phyloP scores from a whole-genome alignment of 1,139 yeast species.

The Hyphopichia burtonii region DNA sequence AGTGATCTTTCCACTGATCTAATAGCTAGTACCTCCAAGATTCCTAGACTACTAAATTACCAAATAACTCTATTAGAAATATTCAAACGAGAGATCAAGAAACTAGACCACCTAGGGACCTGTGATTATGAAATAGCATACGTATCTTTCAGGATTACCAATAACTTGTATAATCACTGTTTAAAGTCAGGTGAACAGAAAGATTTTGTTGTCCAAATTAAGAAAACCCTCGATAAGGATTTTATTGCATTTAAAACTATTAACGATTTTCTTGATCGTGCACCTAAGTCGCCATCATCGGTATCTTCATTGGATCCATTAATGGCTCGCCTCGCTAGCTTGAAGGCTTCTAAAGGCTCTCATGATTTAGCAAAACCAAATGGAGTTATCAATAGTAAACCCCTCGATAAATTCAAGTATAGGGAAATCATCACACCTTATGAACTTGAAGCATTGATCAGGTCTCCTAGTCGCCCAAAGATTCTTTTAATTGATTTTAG shows the following conservation, averaged over 20 bases:
- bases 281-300: background rate
- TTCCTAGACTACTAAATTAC: constrained; percentile 20
- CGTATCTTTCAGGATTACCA: constrained; percentile 16
- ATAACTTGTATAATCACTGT: constrained; percentile 14
- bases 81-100: constrained; percentile 30
- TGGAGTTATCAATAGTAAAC: background rate
- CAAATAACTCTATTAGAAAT: constrained; percentile 36
- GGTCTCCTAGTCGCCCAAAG: constrained; percentile 9
- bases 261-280: background rate
- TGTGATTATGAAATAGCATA: constrained; percentile 11
- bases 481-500: constrained; percentile 67
- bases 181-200: constrained; percentile 12
- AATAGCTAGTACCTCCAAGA: constrained; percentile 5
- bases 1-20: constrained; percentile 6
- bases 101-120: constrained; percentile 29
- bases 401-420: constrained; percentile 11
- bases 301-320: constrained; percentile 17
- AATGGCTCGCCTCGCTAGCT: constrained; percentile 17
- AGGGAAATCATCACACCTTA: constrained; percentile 25
- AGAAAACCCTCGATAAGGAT: constrained; percentile 22
- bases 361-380: background rate
- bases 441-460: constrained; percentile 20
- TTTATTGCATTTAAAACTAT: constrained; percentile 9
- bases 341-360: constrained; percentile 6
- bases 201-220: constrained; percentile 21